Evolutionary conservation across 2,329 filamentous ascomycete species (phyloP), one percentile per base, ranked within the genome.

Genomic region (Tricladium varicosporioides): DNA sequence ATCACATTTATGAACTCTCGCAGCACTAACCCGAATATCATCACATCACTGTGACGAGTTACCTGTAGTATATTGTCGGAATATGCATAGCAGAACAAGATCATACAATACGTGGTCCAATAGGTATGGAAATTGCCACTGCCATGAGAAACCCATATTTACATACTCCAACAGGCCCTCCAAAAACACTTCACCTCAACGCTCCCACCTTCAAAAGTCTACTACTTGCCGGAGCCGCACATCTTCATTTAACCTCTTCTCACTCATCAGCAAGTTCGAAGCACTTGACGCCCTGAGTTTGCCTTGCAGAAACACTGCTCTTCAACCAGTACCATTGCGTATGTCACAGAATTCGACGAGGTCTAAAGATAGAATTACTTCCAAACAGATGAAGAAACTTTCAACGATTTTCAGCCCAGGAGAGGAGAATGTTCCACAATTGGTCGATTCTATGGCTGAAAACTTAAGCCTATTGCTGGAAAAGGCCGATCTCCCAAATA

Each of bases 201-300:
- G 27, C 19, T 15, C 18, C 10, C 45, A 22, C 18, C 32, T 5
- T 7, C 48, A 16, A 5, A 31, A 13, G 5, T 27, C 8, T 7
- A 10, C 19, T 15, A 52, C 48, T 2, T 10, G 33, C 11, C 22
- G 22, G 36, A 50, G 48, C 45, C 48, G 27, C 22, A 44, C 33
- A 42, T 61, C 60, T 16, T 63, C 60, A n/a, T 46, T 58, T 51
- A 61, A 56, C 9, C 51, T 63, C 16, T 56, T 60, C 18, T 66
- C 66, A 44, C 46, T 69, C 2, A 60, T 70, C 44, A 63, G 59
- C 13, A 67, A 60, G 42, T 70, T 70, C 48, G 68, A 70, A 60
- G 60, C 58, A 7, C 60, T 70, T 7, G 67, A 69, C 57, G 57
- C 63, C 2, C 8, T 65, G 2, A 65, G 63, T 57, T 49, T 65